Base-by-base conservation (phyloP, 495 filamentous ascomycete species). In the Neurospora pannonica region DNA sequence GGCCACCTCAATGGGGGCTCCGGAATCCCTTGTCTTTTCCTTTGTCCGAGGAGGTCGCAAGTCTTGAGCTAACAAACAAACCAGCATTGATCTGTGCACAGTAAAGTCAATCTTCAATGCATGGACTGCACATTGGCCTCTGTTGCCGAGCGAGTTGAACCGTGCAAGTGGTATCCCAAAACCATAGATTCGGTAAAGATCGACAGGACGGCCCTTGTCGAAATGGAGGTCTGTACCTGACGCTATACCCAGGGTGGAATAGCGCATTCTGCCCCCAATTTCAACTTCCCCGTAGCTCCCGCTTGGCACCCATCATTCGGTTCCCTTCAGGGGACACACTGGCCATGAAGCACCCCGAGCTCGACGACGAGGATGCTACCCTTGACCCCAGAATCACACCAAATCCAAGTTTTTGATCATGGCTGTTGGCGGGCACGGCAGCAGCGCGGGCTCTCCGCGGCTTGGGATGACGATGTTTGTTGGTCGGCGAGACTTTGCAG, bases 111-210 rank as follows among this genome's bases (percentile, higher is more conserved):
- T 34, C 54, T 67, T 67, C 6, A 34, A 67, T 19, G 54, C 24
- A 67, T 31, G 54, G 54, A 36, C 54, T 19, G 54, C 54, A 67
- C 54, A 67, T 60, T 28, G 48, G 48, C 48, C 48, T 60, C 48
- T 60, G 48, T 28, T 60, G 21, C 48, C 21, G 21, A 28, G 21
- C 48, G 43, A 54, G 21, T 54, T 54, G 46, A 54, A 13, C 21
- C 48, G 10, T 60, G 48, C 21, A 28, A 28, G 0, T 60, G 48
- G 48, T 28, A 15, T 60, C 72, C 24, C 42, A n/a, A n/a, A n/a
- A n/a, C 31, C 2, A 2, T 42, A 13, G 28, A 62, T 75, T 17
- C 36, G 76, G 76, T 48, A 77, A 36, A 42, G 76, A 77, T 77
- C 76, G 62, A 72, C 76, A 34, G 13, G 13, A 62, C 15, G 28